These are phyloP conservation scores for Russula foetens DNA, from an alignment of 768 basidiomycete genomes.

Conservation along the genomic window DNA sequence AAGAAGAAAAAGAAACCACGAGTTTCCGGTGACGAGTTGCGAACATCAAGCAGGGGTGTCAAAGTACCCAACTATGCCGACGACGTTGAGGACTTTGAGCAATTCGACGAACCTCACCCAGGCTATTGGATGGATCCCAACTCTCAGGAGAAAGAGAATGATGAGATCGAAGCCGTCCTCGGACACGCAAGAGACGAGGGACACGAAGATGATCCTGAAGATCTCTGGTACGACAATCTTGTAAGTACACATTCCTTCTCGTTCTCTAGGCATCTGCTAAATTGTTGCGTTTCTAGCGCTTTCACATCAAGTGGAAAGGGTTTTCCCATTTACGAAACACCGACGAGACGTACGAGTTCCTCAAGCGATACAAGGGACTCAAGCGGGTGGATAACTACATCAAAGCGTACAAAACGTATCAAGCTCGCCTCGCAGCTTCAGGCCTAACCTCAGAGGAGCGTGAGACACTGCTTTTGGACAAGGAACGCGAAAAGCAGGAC, in stretches of 20 bases:
- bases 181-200: conserved; percentile 83
- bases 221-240: conserved; percentile 83
- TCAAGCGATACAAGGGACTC: conserved; percentile 90
- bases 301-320: conserved; percentile 99
- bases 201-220: conserved; percentile 63
- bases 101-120: conserved; percentile 63
- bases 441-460: conserved; percentile 77
- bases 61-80: conserved; percentile 83
- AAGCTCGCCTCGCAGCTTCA: conserved; percentile 53
- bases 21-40: conserved; percentile 58
- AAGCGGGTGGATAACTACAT: conserved; percentile 99
- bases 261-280: conserved; percentile 14
- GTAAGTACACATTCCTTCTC: conserved; percentile 33
- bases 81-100: conserved; percentile 56
- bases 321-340: conserved; percentile 99
- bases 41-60: conserved; percentile 65
- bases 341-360: conserved; percentile 95
- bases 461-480: conserved; percentile 83
- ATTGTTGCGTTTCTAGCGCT: conserved; percentile 52
- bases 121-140: conserved; percentile 48
- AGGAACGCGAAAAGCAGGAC: conserved; percentile 87
- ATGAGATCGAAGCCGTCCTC: conserved; percentile 90
- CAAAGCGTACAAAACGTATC: conserved; percentile 76
- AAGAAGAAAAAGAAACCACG: conserved; percentile 75
- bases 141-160: conserved; percentile 48